Evolutionary conservation across 2,329 filamentous ascomycete species (phyloP), one percentile per base, ranked within the genome.

Genomic region (Claviceps citrina): DNA sequence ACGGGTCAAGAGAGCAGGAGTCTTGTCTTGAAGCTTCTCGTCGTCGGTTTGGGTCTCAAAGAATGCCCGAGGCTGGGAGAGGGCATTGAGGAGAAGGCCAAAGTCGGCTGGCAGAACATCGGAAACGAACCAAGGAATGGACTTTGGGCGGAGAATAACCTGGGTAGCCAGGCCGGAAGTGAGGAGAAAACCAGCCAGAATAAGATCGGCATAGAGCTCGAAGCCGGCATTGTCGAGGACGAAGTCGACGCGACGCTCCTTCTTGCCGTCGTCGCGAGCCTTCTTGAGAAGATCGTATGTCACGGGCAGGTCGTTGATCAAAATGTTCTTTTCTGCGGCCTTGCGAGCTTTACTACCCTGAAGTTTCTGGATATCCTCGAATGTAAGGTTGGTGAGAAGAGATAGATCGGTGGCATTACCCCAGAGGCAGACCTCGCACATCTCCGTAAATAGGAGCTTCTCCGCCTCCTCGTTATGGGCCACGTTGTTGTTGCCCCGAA

Each of bases 191-290:
- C 87, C 89, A 0, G 85, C 87, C 2, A 98, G 71, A 42, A 96
- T 78, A 8, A 98, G 71, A 55, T 98, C 91, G 48, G 96, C 91
- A 55, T 86, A 98, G 10, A 98, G 73, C 66, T 98, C 91, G 55
- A 98, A 98, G 5, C 91, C 91, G 16, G 91, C 85, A 51, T 98
- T 98, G 59, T 98, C 91, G 5, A 98, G 79, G 2, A 98, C 82
- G 47, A 98, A 89, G 53, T 98, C 91, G 2, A 98, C 81, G 13
- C 84, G 72, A 28, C 86, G 73, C 48, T 86, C 78, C 44, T 69
- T 65, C 54, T 76, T 75, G 22, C 72, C 71, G 25, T 71, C 67
- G 18, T 68, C 68, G 48, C 81, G 73, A 0, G 80, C 81, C 44
- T 72, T 67, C 41, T 71, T 73, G 18, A 93, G 68, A 0, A 74